phyloP scores from a whole-genome alignment of 2,329 filamentous ascomycete species.

The Talaromyces sp. region DNA sequence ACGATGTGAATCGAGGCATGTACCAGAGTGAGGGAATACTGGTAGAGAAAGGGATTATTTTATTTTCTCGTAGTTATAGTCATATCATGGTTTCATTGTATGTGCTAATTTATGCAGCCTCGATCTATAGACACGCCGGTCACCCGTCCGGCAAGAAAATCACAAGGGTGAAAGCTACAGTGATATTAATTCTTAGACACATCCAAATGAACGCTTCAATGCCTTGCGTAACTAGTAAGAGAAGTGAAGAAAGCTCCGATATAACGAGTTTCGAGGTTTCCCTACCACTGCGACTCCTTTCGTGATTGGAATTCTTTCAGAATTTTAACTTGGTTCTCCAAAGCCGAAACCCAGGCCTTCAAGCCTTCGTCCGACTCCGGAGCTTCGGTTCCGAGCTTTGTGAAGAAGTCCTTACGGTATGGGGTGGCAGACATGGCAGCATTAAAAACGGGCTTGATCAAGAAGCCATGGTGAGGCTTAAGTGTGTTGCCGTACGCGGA shows the following conservation, averaged over 20 bases:
- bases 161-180: background rate
- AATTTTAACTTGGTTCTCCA: slow-evolving; percentile 75
- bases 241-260: background rate
- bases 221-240: background rate
- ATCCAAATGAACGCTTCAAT: background rate
- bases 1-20: too few species aligned
- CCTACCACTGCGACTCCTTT: slow-evolving; percentile 47
- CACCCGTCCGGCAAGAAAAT: background rate
- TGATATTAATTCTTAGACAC: background rate
- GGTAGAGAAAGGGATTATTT: background rate
- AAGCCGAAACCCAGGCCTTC: slow-evolving; percentile 64
- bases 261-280: background rate
- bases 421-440: slow-evolving; percentile 90
- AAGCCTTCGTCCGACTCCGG: slow-evolving; percentile 60
- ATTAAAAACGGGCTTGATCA: slow-evolving; percentile 87
- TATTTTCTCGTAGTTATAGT: background rate
- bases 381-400: slow-evolving; percentile 59
- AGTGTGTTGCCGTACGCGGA: slow-evolving; percentile 78
- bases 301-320: slow-evolving; percentile 59
- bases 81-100: background rate
- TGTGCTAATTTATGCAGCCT: background rate
- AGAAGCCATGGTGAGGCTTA: slow-evolving; percentile 83
- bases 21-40: background rate
- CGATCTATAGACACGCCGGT: background rate
- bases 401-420: slow-evolving; percentile 89